Evolutionary conservation across 2,329 filamentous ascomycete species (phyloP).

Genomic region (Dendryphion nanum): DNA sequence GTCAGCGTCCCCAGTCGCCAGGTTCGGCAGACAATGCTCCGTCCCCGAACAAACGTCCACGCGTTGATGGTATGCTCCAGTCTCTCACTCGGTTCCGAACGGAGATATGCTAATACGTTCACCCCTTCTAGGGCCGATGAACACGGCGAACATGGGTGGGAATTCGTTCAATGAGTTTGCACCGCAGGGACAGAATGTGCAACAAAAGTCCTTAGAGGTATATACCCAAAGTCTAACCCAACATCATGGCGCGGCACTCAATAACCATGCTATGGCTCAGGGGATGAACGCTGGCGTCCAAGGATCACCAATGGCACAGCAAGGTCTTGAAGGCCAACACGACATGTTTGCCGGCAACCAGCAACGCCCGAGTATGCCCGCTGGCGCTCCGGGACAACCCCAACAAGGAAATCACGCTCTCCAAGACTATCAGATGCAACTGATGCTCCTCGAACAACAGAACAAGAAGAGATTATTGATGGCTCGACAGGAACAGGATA

Average conservation of each 20-base stretch:
- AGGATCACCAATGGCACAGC: conserved; percentile 78
- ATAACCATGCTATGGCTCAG: conserved; percentile 77
- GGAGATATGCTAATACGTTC: conserved; percentile 56
- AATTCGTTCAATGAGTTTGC: conserved; percentile 70
- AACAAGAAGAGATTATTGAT: conserved; percentile 81
- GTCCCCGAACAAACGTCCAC: conserved; percentile 86
- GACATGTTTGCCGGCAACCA: conserved; percentile 37
- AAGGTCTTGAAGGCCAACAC: conserved; percentile 39
- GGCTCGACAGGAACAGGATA: conserved; percentile 43
- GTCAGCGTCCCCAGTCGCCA: conserved; percentile 74
- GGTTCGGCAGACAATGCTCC: conserved; percentile 82
- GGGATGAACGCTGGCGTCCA: conserved; percentile 69
- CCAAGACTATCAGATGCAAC: conserved; percentile 82
- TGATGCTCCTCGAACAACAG: conserved; percentile 81
- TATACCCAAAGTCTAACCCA: conserved; percentile 83
- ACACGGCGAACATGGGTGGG: conserved; percentile 68
- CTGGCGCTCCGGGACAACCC: conserved; percentile 54
- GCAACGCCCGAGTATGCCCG: conserved; percentile 53
- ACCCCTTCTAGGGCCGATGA: conserved; percentile 69
- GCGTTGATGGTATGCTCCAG: conserved; percentile 63
- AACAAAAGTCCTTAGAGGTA: conserved; percentile 82
- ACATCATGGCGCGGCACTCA: conserved; percentile 78
- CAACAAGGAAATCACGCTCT: conserved; percentile 72
- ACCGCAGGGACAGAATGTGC: conserved; percentile 55
- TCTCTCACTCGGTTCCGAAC: not conserved